Percentiles rank a stretch among this genome's conserved stretches.
These are phyloP conservation scores for Zea luxurians DNA, from an alignment of 176 grass and related monocot species.

Conservation along the genomic window DNA sequence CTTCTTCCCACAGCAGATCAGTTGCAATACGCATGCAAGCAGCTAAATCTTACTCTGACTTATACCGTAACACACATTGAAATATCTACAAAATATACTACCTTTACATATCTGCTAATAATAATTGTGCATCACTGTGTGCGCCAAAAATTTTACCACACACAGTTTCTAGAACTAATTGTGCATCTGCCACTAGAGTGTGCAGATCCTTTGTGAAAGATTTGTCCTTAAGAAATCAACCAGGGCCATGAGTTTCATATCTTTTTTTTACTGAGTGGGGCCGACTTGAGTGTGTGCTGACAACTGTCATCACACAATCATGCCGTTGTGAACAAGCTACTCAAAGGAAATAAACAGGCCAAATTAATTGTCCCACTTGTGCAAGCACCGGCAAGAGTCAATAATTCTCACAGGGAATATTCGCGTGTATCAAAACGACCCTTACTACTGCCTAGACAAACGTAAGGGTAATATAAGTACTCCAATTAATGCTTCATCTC, in stretches of 20 bases:
- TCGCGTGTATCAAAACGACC: background rate
- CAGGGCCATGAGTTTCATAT: background rate
- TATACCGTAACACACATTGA: too few species aligned
- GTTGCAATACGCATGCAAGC: too few species aligned
- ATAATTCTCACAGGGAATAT: constrained; percentile 2
- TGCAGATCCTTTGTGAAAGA: background rate
- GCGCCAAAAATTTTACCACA: background rate
- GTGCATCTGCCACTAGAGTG: background rate
- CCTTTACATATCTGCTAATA: too few species aligned
- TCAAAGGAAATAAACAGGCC: background rate
- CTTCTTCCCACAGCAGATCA: too few species aligned
- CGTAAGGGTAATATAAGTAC: background rate
- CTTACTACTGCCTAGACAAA: too few species aligned
- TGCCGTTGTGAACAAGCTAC: constrained; percentile 1
- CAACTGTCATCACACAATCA: constrained; percentile 14
- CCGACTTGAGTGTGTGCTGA: background rate
- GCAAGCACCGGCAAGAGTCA: background rate
- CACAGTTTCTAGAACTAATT: background rate
- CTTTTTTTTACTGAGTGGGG: background rate
- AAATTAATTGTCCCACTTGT: constrained; percentile 17
- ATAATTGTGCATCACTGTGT: too few species aligned
- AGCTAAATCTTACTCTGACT: too few species aligned
- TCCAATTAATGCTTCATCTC: background rate
- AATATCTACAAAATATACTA: too few species aligned
- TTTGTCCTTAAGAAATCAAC: background rate